Evolutionary conservation across 2,329 filamentous ascomycete genomes (phyloP), one percentile per base, ranked within the genome.

Genomic region (Penicillium sp.): DNA sequence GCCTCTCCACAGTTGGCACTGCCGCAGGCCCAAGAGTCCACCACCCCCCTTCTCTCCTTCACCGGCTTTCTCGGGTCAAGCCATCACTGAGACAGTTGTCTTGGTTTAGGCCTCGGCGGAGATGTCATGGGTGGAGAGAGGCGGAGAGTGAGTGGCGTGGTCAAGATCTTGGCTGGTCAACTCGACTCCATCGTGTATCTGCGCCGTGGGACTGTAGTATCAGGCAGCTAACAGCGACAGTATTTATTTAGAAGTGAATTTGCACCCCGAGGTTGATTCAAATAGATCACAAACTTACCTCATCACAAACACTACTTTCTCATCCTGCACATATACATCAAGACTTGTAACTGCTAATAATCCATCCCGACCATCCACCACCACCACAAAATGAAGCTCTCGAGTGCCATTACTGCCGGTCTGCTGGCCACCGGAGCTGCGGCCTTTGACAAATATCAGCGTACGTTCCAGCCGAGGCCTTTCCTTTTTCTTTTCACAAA

Each of bases 381-480:
- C 29, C 7, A 18, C 13, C 4, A 6, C 47, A 59, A 11, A 36
- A 66, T 66, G 63, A 66, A 65, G 57, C 38, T 66, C 53, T 51
- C 61, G 9, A 38, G 51, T n/a, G 49, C 60, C 26, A 39, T 66
- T 27, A 28, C 59, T 42, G 53, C 55, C 27, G 54, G 57, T 25
- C 43, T 60, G 37, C 51, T 65, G 13, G 63, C 58, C 29, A 55
- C 55, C 45, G 57, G 53, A 46, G 58, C 56, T 36, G 48, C 58
- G 24, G 62, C 57, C n/a, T 66, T 66, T 32, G 60, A 65, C 53
- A 66, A 66, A 50, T 58, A 54, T 46, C 53, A 51, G 35, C 63
- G 64, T 66, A 55, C 40, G 29, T 32, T 32, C 29, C 29, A 32
- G 11, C 29, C 7, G 11, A 32, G 29, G 29, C 29, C 29, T 32